A percentile compares a stretch with the other conserved stretches of the same genome.
Evolutionary conservation across 306 rosid species (phyloP).

Genomic region (Calophaca sinica): DNA sequence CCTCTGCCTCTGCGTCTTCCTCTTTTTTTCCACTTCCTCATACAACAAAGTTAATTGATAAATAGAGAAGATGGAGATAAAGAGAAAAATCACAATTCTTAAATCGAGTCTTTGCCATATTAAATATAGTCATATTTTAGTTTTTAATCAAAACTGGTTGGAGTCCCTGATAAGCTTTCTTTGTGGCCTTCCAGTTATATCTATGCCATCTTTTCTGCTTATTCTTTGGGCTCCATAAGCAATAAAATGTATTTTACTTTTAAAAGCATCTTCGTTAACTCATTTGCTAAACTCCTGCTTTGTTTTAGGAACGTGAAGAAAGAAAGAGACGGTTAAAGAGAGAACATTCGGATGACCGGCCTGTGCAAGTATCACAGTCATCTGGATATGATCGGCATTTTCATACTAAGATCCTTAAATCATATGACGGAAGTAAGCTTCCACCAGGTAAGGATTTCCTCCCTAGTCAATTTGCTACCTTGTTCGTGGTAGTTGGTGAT

Average conservation of each 20-base stretch:
- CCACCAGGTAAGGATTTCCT: constrained; percentile 81
- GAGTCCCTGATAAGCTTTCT: constrained; percentile 4
- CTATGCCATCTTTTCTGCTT: neutral
- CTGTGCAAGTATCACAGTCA: constrained; percentile 65
- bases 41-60: neutral
- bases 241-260: constrained; percentile 29
- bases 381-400: constrained; percentile 63
- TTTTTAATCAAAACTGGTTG: constrained; percentile 16
- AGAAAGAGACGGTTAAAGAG: constrained; percentile 79
- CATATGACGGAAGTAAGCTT: constrained; percentile 78
- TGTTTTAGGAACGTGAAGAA: constrained; percentile 89
- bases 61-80: neutral
- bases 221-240: constrained; percentile 17
- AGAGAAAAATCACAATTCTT: neutral
- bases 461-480: constrained; percentile 31
- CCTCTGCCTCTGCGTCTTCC: neutral
- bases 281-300: constrained; percentile 44
- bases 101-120: constrained; percentile 15
- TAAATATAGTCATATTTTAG: neutral
- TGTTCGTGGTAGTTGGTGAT: constrained; percentile 18
- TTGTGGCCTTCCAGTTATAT: constrained; percentile 10
- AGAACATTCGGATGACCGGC: constrained; percentile 79
- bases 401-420: constrained; percentile 62
- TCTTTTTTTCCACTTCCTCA: constrained; percentile 29
- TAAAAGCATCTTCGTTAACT: constrained; percentile 5